These are phyloP conservation scores for Phalaenopsis hybrid DNA, from an alignment of 116 monocot species.

Conservation along the genomic window DNA sequence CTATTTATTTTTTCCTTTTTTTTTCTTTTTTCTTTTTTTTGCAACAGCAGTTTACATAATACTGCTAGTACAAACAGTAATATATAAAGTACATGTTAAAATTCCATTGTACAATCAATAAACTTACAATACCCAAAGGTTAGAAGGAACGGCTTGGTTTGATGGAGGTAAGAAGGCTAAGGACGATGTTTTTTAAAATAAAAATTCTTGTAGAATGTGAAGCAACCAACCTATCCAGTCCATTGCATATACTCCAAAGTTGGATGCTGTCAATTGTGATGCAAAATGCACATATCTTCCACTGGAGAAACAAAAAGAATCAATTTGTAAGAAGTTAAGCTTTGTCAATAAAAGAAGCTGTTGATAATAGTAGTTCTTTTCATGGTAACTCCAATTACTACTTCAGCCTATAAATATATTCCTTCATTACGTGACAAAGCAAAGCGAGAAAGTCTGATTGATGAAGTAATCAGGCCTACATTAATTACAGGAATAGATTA, in stretches of 20 bases:
- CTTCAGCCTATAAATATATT: neutral
- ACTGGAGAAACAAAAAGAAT: slow-evolving; percentile 30
- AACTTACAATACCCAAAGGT: no score
- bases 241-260: slow-evolving; percentile 97
- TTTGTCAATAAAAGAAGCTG: neutral
- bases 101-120: no score
- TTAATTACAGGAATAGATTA: neutral
- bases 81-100: no score
- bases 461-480: neutral
- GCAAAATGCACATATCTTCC: slow-evolving; percentile 94
- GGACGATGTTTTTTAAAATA: neutral
- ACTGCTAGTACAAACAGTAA: no score
- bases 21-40: no score
- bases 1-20: no score
- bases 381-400: neutral
- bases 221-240: slow-evolving; percentile 78
- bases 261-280: slow-evolving; percentile 52
- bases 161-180: neutral
- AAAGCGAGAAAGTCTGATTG: neutral
- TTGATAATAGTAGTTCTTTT: neutral
- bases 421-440: neutral
- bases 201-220: neutral
- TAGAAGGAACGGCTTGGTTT: no score
- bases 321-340: neutral
- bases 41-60: no score